Conservation (phyloP, 495 filamentous ascomycete genomes). For the Aspergillus diversus region DNA sequence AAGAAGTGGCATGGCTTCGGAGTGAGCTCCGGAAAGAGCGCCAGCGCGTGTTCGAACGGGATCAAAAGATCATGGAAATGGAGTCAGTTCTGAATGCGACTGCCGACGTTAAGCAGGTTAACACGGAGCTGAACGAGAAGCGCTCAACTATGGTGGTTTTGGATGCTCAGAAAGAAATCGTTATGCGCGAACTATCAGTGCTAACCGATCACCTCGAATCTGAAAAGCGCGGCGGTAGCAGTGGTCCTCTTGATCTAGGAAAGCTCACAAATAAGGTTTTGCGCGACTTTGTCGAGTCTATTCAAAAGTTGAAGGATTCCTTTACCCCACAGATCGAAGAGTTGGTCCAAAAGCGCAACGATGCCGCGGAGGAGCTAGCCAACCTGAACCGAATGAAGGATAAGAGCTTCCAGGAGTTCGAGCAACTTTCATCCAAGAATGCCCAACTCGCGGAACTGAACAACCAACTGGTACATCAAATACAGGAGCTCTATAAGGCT, state of each 20-base stretch:
- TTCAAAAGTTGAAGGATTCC: slow-evolving; percentile 83
- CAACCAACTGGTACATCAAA: slow-evolving; percentile 90
- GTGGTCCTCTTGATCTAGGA: slow-evolving; percentile 67
- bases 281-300: slow-evolving; percentile 83
- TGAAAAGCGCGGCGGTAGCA: slow-evolving; percentile 60
- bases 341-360: slow-evolving; percentile 79
- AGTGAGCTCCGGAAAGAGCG: slow-evolving; percentile 79
- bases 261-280: slow-evolving; percentile 83
- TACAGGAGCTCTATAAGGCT: slow-evolving; percentile 88
- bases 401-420: slow-evolving; percentile 91
- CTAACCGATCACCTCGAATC: slow-evolving; percentile 76
- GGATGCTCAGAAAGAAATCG: slow-evolving; percentile 92
- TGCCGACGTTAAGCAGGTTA: slow-evolving; percentile 80
- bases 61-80: slow-evolving; percentile 79
- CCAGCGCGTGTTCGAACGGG: slow-evolving; percentile 75
- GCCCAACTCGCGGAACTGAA: slow-evolving; percentile 91
- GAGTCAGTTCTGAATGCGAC: slow-evolving; percentile 71
- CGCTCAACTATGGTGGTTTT: slow-evolving; percentile 94
- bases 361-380: slow-evolving; percentile 78
- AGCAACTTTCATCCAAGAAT: slow-evolving; percentile 91
- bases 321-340: slow-evolving; percentile 80
- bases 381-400: slow-evolving; percentile 81
- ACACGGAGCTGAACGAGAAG: slow-evolving; percentile 88
- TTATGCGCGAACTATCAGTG: slow-evolving; percentile 87
- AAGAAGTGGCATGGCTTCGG: slow-evolving; percentile 75